phyloP scores from a whole-genome alignment of 257 asterid species.

The Paraleonurus japonicus region DNA sequence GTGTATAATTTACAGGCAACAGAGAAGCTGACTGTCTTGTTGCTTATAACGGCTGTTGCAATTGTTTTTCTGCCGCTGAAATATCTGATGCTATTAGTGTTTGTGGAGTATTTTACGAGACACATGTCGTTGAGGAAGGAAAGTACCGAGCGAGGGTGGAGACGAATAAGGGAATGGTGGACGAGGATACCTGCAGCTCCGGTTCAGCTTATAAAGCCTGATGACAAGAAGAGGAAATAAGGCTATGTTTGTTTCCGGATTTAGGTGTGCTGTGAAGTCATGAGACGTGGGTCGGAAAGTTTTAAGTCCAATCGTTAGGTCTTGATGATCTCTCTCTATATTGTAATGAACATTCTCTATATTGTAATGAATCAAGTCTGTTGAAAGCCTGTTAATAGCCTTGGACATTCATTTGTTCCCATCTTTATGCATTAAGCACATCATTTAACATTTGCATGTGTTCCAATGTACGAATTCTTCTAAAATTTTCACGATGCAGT shows the following conservation, averaged over 20 bases:
- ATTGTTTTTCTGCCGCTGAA: conserved; percentile 49
- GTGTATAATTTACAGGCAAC: conserved; percentile 51
- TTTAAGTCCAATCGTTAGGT: no score
- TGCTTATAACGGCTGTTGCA: conserved; percentile 38
- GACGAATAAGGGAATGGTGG: conserved; percentile 91
- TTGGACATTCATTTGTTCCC: no score
- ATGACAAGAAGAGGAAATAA: conserved; percentile 71
- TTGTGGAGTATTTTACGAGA: conserved; percentile 66
- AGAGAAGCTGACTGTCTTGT: conserved; percentile 40
- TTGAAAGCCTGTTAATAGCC: not conserved
- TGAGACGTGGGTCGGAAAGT: no score
- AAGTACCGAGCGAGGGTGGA: conserved; percentile 47
- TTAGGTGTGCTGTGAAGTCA: no score
- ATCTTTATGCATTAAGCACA: no score
- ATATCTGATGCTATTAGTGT: conserved; percentile 41
- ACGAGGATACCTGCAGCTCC: conserved; percentile 88
- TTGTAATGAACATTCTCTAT: not conserved
- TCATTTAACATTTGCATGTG: no score
- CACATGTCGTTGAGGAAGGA: conserved; percentile 62
- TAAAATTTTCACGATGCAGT: no score
- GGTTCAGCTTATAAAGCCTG: conserved; percentile 55
- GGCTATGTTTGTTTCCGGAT: no score
- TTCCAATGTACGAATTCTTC: no score
- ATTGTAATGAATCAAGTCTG: not conserved
- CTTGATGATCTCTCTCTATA: no score